These are phyloP conservation scores for Speleostelium caveatum DNA, from an alignment of 78 protist genomes.

Conservation along the genomic window DNA sequence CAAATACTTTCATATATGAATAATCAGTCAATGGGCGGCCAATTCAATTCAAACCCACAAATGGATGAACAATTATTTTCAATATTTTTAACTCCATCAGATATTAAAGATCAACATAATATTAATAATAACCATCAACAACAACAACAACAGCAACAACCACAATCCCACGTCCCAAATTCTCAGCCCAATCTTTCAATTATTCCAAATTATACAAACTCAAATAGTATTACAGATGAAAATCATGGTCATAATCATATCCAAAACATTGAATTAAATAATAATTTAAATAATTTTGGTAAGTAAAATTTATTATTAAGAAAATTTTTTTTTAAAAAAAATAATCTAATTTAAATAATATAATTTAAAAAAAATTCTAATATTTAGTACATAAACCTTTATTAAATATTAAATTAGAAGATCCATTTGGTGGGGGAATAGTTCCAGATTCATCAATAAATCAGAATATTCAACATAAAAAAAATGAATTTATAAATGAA, in stretches of 20 bases:
- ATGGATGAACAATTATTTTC: conserved; percentile 38
- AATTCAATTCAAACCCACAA: not conserved
- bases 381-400: not conserved
- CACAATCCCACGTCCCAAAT: not conserved
- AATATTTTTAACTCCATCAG: conserved; percentile 13
- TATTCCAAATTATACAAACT: not conserved
- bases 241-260: not conserved
- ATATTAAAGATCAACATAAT: conserved; percentile 1
- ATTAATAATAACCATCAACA: not conserved
- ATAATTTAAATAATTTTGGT: not conserved
- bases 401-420: conserved; percentile 1
- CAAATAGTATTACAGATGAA: not conserved
- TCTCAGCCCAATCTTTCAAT: not conserved
- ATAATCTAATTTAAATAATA: conserved; percentile 12
- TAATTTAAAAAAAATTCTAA: not conserved
- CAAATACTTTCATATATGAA: no score
- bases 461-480: conserved; percentile 16
- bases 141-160: conserved; percentile 52
- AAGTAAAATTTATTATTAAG: no score
- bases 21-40: no score
- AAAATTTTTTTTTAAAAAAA: no score
- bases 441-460: conserved; percentile 14
- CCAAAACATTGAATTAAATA: not conserved
- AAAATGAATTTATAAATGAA: conserved; percentile 36
- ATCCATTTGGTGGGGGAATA: not conserved